phyloP scores from a whole-genome alignment of 768 basidiomycete genomes.

The Podaxis sp. region DNA sequence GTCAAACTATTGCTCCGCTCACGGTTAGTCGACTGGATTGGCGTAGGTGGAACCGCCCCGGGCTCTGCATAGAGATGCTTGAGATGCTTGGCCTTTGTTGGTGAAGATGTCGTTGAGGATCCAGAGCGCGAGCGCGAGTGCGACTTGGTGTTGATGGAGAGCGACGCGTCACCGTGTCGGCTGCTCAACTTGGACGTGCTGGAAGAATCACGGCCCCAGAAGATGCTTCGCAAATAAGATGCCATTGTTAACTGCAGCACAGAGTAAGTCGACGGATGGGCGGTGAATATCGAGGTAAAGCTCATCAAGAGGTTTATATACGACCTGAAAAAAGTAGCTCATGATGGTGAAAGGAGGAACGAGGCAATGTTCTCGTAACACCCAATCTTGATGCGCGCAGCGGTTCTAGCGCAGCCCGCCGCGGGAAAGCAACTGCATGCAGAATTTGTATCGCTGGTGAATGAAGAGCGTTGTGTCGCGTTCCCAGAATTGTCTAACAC shows the following conservation, averaged over 20 bases:
- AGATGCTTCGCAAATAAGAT: constrained; percentile 13
- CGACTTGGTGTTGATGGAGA: constrained; percentile 25
- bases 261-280: background rate
- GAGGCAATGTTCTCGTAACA: constrained; percentile 3
- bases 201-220: constrained; percentile 9
- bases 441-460: background rate
- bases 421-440: background rate
- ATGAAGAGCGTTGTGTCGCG: constrained; percentile 1
- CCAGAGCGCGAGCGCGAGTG: constrained; percentile 43
- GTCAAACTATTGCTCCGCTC: constrained; percentile 37
- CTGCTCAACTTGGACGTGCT: constrained; percentile 3
- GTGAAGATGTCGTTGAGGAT: constrained; percentile 22
- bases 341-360: background rate
- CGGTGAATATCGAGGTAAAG: background rate
- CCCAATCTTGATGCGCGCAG: background rate
- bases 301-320: background rate
- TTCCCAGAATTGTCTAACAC: background rate
- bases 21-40: constrained; percentile 33
- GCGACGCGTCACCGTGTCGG: background rate
- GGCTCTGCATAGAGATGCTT: constrained; percentile 40
- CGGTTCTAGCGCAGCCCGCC: background rate
- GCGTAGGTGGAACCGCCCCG: constrained; percentile 29
- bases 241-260: constrained; percentile 1
- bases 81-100: constrained; percentile 25
- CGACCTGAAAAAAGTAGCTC: background rate